These are phyloP conservation scores for Phytophthora vignae DNA, from an alignment of 352 stramenopile genomes.

Conservation along the genomic window DNA sequence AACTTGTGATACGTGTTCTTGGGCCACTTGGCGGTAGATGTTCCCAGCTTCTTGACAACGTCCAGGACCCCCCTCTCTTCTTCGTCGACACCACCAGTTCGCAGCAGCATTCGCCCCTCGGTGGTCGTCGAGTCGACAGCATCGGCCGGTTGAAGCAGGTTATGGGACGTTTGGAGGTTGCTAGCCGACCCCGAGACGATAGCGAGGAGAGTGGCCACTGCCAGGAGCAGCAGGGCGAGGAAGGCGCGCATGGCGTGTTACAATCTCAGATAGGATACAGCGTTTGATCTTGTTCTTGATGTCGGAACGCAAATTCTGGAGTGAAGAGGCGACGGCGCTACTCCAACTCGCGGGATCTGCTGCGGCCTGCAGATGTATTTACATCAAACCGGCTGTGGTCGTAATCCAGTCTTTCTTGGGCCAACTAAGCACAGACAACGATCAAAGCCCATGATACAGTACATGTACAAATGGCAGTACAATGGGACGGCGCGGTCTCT, in stretches of 20 bases:
- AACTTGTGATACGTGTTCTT: not conserved
- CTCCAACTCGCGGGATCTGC: too few relatives aligned
- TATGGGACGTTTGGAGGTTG: not conserved
- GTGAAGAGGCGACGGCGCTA: not conserved
- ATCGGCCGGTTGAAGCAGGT: not conserved
- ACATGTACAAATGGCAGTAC: too few relatives aligned
- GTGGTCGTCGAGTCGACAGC: not conserved
- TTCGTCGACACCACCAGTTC: not conserved
- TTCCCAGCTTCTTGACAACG: not conserved
- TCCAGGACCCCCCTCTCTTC: constrained; percentile 3
- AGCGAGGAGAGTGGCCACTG: not conserved
- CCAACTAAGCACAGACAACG: too few relatives aligned
- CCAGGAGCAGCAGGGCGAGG: not conserved
- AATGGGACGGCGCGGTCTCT: too few relatives aligned
- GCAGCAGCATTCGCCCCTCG: not conserved
- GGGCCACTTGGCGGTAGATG: not conserved
- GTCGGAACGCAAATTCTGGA: not conserved
- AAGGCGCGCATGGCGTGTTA: not conserved
- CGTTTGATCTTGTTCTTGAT: not conserved
- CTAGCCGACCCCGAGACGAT: not conserved
- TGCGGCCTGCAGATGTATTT: too few relatives aligned
- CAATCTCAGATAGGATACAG: not conserved
- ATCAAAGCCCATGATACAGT: too few relatives aligned
- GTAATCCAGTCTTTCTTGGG: too few relatives aligned
- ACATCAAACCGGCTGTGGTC: too few relatives aligned